Conservation (phyloP, 495 filamentous ascomycete genomes). For the Penicillium psychrofluorescens region DNA sequence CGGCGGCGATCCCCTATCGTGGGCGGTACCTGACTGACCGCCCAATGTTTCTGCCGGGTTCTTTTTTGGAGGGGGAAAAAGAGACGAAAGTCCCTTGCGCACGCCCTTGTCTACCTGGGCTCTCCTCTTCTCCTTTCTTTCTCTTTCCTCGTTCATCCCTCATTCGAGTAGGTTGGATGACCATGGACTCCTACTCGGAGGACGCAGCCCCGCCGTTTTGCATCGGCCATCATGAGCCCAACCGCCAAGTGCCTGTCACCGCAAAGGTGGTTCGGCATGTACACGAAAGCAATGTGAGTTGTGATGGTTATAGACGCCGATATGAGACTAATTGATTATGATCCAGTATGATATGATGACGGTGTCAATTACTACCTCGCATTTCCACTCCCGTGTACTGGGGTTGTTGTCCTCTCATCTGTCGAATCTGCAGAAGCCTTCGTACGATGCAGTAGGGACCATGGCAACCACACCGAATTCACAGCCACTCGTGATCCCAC, state of each 20-base stretch:
- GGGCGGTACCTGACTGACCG: slow-evolving; percentile 27
- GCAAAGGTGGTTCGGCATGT: slow-evolving; percentile 58
- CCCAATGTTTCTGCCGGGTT: slow-evolving; percentile 20
- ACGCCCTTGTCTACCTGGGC: too few relatives aligned
- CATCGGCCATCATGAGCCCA: slow-evolving; percentile 77
- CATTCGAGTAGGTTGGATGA: too few relatives aligned
- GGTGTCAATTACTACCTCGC: slow-evolving; percentile 73
- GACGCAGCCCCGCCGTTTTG: slow-evolving; percentile 60
- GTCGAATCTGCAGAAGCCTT: slow-evolving; percentile 23
- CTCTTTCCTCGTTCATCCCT: too few relatives aligned
- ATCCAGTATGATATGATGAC: slow-evolving; percentile 88
- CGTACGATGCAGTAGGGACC: slow-evolving; percentile 26
- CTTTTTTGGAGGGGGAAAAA: slow-evolving; percentile 6
- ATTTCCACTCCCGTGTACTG: slow-evolving; percentile 73
- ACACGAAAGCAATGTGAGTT: slow-evolving; percentile 48
- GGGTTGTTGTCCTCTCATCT: slow-evolving; percentile 53
- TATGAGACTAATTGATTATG: slow-evolving; percentile 4
- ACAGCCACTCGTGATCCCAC: slow-evolving; percentile 53
- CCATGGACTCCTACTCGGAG: slow-evolving; percentile 30
- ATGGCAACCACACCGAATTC: slow-evolving; percentile 29
- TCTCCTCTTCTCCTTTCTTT: too few relatives aligned
- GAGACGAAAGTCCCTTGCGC: too few relatives aligned
- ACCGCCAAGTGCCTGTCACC: slow-evolving; percentile 52
- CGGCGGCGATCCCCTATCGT: slow-evolving; percentile 19
- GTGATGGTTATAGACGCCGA: not conserved